Evolutionary conservation across 2,329 filamentous ascomycete species (phyloP), one percentile per base, ranked within the genome.

Genomic region (Diaporthe ampelina): DNA sequence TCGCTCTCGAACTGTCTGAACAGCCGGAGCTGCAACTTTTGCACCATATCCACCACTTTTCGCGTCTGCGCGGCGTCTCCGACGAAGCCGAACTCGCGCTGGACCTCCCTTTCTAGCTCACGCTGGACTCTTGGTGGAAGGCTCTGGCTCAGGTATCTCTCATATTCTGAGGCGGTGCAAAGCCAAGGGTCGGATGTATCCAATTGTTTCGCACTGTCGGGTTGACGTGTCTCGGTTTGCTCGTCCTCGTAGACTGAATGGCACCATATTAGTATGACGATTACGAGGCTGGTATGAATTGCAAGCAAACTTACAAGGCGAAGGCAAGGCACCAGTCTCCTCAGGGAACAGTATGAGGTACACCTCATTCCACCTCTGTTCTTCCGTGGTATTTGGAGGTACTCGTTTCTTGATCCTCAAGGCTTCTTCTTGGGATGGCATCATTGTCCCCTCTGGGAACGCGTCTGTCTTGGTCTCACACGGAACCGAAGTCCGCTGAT

Each of bases 361-460:
- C 6, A 76, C 70, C 45, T 76, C 75, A 24, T 61, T 69, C 75
- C 75, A 76, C 50, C 75, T 54, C 24, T 75, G 73, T 70, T 76
- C 75, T 54, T 76, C 75, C 7, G 73, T 75, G 17, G 75, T 76
- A 26, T 72, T 71, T 3, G 75, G 75, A 15, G 75, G 73, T 19
- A 75, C 75, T 11, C 75, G 40, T 61, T 76, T 76, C 32, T 76
- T 76, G 11, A 76, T 48, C n/a, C 75, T 58, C 43, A 76, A 37
- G 0, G 70, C 70, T 19, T 76, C 75, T 35, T 76, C 75, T 37
- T 76, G 75, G 8, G 45, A 72, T 17, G 75, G 75, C 70, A 75
- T 50, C 75, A 76, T 76, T 17, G 75, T 76, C 1, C 75, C 75
- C 48, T 76, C 75, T 5, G 73, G 70, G 43, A 76, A 76, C 2